A percentile compares a stretch with the other conserved stretches of the same genome.
These are phyloP conservation scores for Colletotrichum tofieldiae DNA, from an alignment of 2,329 filamentous ascomycete species.

Conservation along the genomic window DNA sequence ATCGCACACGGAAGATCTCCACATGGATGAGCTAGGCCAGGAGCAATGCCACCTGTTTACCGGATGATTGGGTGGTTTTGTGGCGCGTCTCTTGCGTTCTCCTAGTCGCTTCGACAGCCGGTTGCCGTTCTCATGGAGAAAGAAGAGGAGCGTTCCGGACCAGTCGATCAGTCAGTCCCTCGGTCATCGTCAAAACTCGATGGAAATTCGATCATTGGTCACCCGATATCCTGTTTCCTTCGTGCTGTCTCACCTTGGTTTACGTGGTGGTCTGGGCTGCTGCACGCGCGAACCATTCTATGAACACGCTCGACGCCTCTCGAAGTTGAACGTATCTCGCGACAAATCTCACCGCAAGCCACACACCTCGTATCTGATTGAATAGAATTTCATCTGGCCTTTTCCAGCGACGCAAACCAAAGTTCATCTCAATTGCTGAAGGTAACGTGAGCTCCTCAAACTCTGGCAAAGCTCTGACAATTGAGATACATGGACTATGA, in stretches of 20 bases:
- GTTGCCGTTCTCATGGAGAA: constrained; percentile 4
- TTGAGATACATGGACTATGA: not conserved
- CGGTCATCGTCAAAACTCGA: not conserved
- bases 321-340: not conserved
- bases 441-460: too few relatives aligned
- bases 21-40: constrained; percentile 16
- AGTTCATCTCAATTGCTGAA: not conserved
- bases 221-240: not conserved
- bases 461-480: not conserved
- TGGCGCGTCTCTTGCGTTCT: not conserved
- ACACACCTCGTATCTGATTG: not conserved
- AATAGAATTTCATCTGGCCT: not conserved
- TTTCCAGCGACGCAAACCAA: not conserved
- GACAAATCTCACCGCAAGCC: not conserved
- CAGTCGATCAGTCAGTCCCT: constrained; percentile 6
- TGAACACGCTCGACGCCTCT: not conserved
- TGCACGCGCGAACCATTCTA: not conserved
- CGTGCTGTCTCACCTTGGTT: not conserved
- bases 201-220: constrained; percentile 21
- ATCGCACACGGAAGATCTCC: constrained; percentile 34
- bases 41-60: constrained; percentile 25
- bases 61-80: constrained; percentile 21
- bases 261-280: not conserved
- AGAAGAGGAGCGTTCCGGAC: not conserved
- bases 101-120: not conserved